Conservation (phyloP, 805 yeast genomes). For the Torulaspora indica region DNA sequence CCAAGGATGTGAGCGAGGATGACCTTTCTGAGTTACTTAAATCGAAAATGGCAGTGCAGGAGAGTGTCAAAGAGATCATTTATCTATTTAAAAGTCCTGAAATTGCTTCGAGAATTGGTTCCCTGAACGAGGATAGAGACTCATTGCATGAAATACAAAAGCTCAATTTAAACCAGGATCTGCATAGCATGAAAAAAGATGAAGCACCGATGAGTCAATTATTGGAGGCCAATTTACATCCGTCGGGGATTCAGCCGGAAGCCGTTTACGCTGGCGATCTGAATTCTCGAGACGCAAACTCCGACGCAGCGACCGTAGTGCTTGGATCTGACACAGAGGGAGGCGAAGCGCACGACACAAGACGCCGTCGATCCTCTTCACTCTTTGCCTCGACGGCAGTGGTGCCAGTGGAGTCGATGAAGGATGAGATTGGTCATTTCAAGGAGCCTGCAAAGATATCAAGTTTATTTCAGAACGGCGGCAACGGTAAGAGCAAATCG, state of each 20-base stretch:
- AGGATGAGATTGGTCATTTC: constrained; percentile 2
- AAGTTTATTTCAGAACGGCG: constrained; percentile 7
- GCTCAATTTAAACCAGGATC: constrained; percentile 20
- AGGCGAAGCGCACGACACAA: constrained; percentile 3
- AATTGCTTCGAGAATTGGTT: constrained; percentile 24
- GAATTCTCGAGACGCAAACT: constrained; percentile 3
- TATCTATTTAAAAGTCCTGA: constrained; percentile 33
- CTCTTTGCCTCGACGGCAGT: constrained; percentile 11
- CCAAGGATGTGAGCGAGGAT: constrained; percentile 1
- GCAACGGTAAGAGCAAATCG: not conserved
- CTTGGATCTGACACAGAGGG: constrained; percentile 6
- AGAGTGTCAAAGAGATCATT: constrained; percentile 35
- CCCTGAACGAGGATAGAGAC: constrained; percentile 23
- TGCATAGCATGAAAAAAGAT: not conserved
- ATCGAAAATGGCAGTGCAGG: constrained; percentile 31
- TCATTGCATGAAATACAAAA: constrained; percentile 26
- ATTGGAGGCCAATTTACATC: constrained; percentile 5
- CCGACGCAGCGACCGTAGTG: constrained; percentile 15
- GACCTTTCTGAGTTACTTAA: constrained; percentile 17
- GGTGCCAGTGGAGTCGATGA: constrained; percentile 4
- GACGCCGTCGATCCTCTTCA: constrained; percentile 17
- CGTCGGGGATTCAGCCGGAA: constrained; percentile 5
- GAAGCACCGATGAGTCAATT: not conserved
- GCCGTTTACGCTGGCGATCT: constrained; percentile 1
- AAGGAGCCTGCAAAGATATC: constrained; percentile 3